Evolutionary conservation across 1,139 yeast species (phyloP).

Genomic region (Casaregolazyma suthepensis): DNA sequence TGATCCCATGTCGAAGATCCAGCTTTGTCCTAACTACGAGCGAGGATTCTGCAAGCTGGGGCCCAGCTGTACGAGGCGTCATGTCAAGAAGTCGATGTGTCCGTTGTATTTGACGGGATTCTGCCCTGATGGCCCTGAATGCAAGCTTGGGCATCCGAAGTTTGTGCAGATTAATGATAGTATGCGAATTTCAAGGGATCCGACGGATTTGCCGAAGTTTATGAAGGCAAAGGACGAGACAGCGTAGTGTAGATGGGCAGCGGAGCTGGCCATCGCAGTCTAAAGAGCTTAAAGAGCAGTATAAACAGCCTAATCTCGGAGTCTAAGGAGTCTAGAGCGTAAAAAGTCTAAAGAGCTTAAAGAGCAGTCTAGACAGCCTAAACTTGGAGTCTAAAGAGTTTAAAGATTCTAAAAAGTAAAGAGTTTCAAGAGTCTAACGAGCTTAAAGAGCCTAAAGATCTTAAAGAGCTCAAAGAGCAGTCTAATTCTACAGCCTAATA

Average conservation of each 20-base stretch:
- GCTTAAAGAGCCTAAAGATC: no score
- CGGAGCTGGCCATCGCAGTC: no score
- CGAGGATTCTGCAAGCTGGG: conserved; percentile 93
- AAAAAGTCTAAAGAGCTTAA: no score
- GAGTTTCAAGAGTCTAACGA: no score
- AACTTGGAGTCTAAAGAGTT: no score
- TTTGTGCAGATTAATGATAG: conserved; percentile 34
- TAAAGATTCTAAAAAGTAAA: no score
- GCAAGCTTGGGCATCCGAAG: conserved; percentile 40
- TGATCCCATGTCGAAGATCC: conserved; percentile 82
- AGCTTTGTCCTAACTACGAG: conserved; percentile 78
- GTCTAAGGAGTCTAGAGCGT: no score
- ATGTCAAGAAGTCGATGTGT: conserved; percentile 71
- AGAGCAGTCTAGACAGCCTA: no score
- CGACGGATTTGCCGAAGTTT: conserved; percentile 16
- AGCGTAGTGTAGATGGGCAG: not conserved
- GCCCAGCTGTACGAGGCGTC: conserved; percentile 78
- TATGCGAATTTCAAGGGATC: conserved; percentile 35
- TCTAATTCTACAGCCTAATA: no score
- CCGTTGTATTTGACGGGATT: conserved; percentile 85
- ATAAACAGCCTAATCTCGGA: no score
- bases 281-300: no score
- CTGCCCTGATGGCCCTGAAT: conserved; percentile 59
- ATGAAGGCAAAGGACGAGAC: not conserved
- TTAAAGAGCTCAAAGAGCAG: no score